Conservation (phyloP, 164 flowering plant genomes). For the Kalanchoe fedtschenkoi region DNA sequence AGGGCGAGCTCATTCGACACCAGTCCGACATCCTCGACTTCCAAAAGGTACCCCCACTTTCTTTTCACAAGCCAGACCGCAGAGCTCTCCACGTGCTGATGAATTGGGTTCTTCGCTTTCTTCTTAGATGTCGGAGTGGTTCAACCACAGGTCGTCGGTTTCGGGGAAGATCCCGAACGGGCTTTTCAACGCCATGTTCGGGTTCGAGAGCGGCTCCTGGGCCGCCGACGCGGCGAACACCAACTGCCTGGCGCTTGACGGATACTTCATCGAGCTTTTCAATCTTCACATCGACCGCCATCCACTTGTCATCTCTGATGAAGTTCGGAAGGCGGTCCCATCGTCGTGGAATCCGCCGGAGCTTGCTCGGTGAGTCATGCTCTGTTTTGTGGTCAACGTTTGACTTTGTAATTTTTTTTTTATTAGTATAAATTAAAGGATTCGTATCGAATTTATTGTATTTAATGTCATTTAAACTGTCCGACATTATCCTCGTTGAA, state of each 20-base stretch:
- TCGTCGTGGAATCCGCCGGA: slow-evolving; percentile 63
- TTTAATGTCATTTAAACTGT: no score
- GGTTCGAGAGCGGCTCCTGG: slow-evolving; percentile 64
- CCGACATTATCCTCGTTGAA: no score
- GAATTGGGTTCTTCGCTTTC: background rate
- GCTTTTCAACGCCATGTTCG: slow-evolving; percentile 57
- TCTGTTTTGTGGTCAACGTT: background rate
- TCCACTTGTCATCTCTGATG: slow-evolving; percentile 44
- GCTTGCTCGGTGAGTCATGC: slow-evolving; percentile 47
- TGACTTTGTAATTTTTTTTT: background rate
- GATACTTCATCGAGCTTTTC: slow-evolving; percentile 44
- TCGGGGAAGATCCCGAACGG: slow-evolving; percentile 78
- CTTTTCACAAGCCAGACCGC: no score
- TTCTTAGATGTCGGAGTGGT: slow-evolving; percentile 62
- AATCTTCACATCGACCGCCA: slow-evolving; percentile 45
- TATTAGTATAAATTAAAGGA: background rate
- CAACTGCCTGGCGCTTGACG: slow-evolving; percentile 57
- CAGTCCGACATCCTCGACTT: slow-evolving; percentile 70
- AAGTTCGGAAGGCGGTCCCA: slow-evolving; percentile 66
- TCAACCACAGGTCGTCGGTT: slow-evolving; percentile 41
- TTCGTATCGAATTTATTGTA: no score
- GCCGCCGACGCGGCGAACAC: slow-evolving; percentile 51
- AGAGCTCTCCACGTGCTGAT: background rate
- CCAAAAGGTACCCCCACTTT: slow-evolving; percentile 34
- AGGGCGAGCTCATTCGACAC: slow-evolving; percentile 61